phyloP scores from a whole-genome alignment of 2,329 filamentous ascomycete genomes.

The Aaosphaeria pasadenensis region DNA sequence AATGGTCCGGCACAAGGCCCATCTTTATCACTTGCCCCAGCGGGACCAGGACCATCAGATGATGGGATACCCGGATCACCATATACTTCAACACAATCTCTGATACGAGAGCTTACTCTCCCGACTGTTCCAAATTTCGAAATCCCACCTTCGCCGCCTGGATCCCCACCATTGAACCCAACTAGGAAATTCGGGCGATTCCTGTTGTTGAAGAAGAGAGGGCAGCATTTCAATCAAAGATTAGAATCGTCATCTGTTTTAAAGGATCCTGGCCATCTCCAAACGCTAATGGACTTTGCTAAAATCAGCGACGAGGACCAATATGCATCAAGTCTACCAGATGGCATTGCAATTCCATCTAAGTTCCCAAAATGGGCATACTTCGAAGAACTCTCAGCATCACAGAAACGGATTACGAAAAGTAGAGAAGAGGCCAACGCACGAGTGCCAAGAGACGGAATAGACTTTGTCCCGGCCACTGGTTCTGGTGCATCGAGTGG shows the following conservation, averaged over 20 bases:
- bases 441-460: slow-evolving; percentile 22
- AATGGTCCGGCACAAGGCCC: slow-evolving; percentile 19
- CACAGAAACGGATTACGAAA: slow-evolving; percentile 37
- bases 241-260: slow-evolving; percentile 65
- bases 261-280: slow-evolving; percentile 68
- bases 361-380: slow-evolving; percentile 44
- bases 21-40: slow-evolving; percentile 12
- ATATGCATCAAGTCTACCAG: slow-evolving; percentile 60
- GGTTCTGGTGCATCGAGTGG: slow-evolving; percentile 21
- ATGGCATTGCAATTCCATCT: slow-evolving; percentile 37
- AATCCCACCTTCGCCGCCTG: slow-evolving; percentile 71
- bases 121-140: slow-evolving; percentile 69
- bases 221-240: slow-evolving; percentile 75
- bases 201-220: slow-evolving; percentile 71
- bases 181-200: slow-evolving; percentile 72
- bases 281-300: slow-evolving; percentile 71
- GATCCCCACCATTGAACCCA: slow-evolving; percentile 44
- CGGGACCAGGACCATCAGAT: slow-evolving; percentile 11
- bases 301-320: slow-evolving; percentile 56
- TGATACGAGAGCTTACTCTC: slow-evolving; percentile 70
- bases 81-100: slow-evolving; percentile 62
- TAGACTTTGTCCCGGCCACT: slow-evolving; percentile 34
- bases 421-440: slow-evolving; percentile 29
- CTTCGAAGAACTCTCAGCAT: slow-evolving; percentile 39
- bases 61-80: slow-evolving; percentile 53